Conservation (phyloP, 257 asterid genomes). For the Jasminum sambac region DNA sequence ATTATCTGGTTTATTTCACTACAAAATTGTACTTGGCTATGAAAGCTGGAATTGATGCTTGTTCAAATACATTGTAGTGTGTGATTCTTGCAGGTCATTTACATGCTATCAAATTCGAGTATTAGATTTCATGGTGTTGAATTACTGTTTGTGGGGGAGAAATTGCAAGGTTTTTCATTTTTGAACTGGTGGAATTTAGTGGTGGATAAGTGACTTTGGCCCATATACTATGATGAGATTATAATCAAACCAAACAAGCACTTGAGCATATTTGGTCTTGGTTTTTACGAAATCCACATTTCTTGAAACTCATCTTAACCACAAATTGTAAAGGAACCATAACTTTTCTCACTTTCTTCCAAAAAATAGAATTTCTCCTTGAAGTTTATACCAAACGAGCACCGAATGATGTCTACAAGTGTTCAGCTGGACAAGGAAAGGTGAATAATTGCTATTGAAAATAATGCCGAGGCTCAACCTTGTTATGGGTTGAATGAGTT, state of each 20-base stretch:
- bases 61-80: neutral
- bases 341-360: no score
- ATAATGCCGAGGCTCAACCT: neutral
- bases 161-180: no score
- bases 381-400: no score
- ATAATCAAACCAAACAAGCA: no score
- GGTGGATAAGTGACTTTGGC: no score
- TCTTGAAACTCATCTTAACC: no score
- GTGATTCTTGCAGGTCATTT: neutral
- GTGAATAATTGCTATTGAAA: neutral
- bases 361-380: no score
- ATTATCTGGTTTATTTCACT: neutral
- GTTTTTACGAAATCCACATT: no score
- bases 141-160: neutral
- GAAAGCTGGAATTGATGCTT: neutral
- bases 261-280: no score
- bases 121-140: neutral
- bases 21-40: neutral
- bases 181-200: no score
- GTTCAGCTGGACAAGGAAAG: neutral
- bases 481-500: neutral
- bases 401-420: neutral
- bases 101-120: neutral
- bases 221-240: no score
- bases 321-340: no score